phyloP scores from a whole-genome alignment of 805 yeast genomes.

The Zygosaccharomyces gambellarensis region DNA sequence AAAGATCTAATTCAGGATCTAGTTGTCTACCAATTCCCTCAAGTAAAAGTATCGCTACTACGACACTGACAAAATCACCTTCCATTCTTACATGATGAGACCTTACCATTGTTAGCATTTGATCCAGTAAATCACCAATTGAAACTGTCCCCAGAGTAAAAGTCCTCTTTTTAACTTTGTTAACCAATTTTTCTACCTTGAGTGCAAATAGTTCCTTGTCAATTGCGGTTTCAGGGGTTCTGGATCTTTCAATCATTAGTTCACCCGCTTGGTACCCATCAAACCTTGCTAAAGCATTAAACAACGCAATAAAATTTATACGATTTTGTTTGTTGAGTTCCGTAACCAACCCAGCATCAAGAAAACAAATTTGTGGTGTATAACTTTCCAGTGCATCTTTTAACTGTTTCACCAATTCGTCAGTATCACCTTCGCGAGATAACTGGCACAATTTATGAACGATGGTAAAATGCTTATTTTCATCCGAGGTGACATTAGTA shows the following conservation, averaged over 20 bases:
- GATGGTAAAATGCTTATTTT: conserved; percentile 21
- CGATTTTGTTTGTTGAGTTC: conserved; percentile 76
- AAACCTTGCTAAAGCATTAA: conserved; percentile 82
- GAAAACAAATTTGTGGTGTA: conserved; percentile 80
- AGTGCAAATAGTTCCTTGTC: conserved; percentile 81
- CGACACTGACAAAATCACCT: conserved; percentile 91
- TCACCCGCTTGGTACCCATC: conserved; percentile 96
- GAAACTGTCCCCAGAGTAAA: conserved; percentile 89
- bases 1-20: conserved; percentile 87
- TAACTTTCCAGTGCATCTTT: conserved; percentile 53
- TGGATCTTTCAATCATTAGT: conserved; percentile 88
- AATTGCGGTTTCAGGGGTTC: conserved; percentile 89
- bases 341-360: conserved; percentile 92
- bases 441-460: conserved; percentile 17
- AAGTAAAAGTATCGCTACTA: conserved; percentile 83
- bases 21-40: conserved; percentile 96
- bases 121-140: conserved; percentile 84
- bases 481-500: conserved; percentile 28
- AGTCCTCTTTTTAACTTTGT: conserved; percentile 75
- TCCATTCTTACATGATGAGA: conserved; percentile 96
- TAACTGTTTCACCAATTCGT: conserved; percentile 38
- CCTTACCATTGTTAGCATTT: conserved; percentile 86
- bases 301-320: conserved; percentile 80
- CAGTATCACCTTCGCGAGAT: conserved; percentile 15
- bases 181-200: conserved; percentile 79